phyloP scores from a whole-genome alignment of 2,329 filamentous ascomycete species.

The Exophiala oligosperma region DNA sequence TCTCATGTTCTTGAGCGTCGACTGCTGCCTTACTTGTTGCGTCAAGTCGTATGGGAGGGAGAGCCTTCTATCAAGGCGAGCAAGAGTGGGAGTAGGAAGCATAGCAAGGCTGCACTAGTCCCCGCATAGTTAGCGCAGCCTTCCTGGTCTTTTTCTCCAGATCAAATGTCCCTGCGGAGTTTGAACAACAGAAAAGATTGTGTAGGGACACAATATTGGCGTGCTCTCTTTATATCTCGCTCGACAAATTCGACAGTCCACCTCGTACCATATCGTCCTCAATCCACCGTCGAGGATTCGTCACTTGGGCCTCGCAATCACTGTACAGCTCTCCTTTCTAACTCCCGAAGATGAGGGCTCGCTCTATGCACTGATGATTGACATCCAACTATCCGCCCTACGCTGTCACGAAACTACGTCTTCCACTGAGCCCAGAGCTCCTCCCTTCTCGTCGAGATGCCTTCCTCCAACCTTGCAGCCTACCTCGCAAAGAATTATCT shows the following conservation, averaged over 20 bases:
- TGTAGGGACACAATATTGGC: not conserved
- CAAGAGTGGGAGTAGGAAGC: not conserved
- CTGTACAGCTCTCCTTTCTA: too few species aligned
- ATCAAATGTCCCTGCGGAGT: too few species aligned
- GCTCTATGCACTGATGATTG: too few species aligned
- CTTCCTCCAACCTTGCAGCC: slow-evolving; percentile 61
- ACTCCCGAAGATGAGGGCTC: too few species aligned
- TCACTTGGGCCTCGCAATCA: too few species aligned
- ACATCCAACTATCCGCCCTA: not conserved
- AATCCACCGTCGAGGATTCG: too few species aligned
- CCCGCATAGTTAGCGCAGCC: not conserved
- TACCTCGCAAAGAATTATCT: slow-evolving; percentile 94
- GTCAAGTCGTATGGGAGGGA: too few species aligned
- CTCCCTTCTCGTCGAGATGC: slow-evolving; percentile 44
- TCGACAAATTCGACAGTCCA: not conserved
- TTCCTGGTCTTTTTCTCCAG: not conserved
- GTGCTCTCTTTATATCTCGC: not conserved
- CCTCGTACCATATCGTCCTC: too few species aligned
- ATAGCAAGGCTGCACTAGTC: not conserved
- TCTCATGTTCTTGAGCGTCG: too few species aligned
- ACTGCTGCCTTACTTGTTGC: too few species aligned
- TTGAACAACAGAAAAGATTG: too few species aligned
- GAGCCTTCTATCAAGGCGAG: not conserved
- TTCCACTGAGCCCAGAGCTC: not conserved
- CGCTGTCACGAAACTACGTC: not conserved